Conservation (phyloP, 352 stramenopile species). For the Ochromonadaceae sp. region DNA sequence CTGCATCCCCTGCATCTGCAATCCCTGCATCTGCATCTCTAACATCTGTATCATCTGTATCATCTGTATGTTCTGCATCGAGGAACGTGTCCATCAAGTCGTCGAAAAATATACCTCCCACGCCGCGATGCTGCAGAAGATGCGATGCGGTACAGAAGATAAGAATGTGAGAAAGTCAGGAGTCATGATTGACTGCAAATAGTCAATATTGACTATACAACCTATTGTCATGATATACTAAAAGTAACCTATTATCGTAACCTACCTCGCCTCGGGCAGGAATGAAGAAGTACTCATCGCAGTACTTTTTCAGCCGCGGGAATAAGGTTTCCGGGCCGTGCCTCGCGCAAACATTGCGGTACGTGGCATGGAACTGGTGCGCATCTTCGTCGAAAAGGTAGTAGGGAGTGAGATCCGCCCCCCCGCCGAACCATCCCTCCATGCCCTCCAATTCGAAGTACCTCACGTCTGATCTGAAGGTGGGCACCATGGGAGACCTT, state of each 20-base stretch:
- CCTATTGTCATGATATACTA: too few species aligned
- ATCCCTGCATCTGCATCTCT: too few species aligned
- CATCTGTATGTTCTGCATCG: not conserved
- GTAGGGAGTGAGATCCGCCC: slow-evolving; percentile 87
- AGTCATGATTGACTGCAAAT: not conserved
- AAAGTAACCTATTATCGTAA: too few species aligned
- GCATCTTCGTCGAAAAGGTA: slow-evolving; percentile 77
- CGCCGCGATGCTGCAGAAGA: slow-evolving; percentile 58
- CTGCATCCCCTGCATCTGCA: too few species aligned
- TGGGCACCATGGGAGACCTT: slow-evolving; percentile 37
- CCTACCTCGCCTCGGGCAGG: slow-evolving; percentile 48
- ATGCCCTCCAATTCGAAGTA: slow-evolving; percentile 92
- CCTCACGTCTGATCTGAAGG: slow-evolving; percentile 49
- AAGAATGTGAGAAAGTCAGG: not conserved
- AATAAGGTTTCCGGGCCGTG: slow-evolving; percentile 70
- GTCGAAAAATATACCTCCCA: slow-evolving; percentile 97
- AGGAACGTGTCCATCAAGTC: slow-evolving; percentile 75
- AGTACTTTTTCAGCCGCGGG: slow-evolving; percentile 84
- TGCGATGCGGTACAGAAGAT: not conserved
- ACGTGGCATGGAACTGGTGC: slow-evolving; percentile 92
- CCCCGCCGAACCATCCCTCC: slow-evolving; percentile 81
- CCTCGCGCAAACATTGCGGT: slow-evolving; percentile 85
- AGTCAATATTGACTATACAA: not conserved
- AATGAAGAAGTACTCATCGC: slow-evolving; percentile 96
- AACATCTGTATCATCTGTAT: too few species aligned